Evolutionary conservation across 768 basidiomycete genomes (phyloP), one percentile per base, ranked within the genome.

Genomic region (Paxillus involutus): DNA sequence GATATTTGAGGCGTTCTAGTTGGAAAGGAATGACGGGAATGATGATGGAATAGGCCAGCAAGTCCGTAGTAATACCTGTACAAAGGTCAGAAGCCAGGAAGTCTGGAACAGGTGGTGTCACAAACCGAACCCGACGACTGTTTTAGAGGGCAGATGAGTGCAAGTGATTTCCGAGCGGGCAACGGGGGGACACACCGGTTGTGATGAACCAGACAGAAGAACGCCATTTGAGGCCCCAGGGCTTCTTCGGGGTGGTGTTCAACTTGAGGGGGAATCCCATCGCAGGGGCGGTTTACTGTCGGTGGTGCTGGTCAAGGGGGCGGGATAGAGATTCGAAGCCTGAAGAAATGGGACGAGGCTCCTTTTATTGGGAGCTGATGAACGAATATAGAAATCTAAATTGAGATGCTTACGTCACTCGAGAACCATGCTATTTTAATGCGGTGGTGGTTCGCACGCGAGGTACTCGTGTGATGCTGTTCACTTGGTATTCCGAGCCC

Each of bases 21-120:
- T 82, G 83, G 60, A 85, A 86, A 2, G 85, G 84, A 52, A 85
- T 74, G 30, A 85, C 82, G 9, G 85, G 84, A 32, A 85, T 79
- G 52, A 85, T 80, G 26, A 82, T 73, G 4, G 83, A 81, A 59
- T 85, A 86, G 10, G 82, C 79, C n/a, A 85, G 65, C 1, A 83
- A 60, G 63, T 86, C 85, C 1, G 78, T 79, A 3, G 71, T 71
- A 42, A 75, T 71, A 10, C 74, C 73, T 75, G 26, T 37, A 19
- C 52, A 1, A 53, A 49, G 33, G 14, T 35, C 16, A 30, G 33
- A 21, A 26, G 26, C 3, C 26, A 26, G 4, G 26, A 6, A 26
- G 6, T 26, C 26, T 5, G 26, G 4, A 26, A 26, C 26, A 26
- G n/a, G 13, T 0, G 17, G 30, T 9, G 7, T 33, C 12, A 69